Conservation (phyloP, 1,284 basidiomycete species). For the Meripilus lineatus region DNA sequence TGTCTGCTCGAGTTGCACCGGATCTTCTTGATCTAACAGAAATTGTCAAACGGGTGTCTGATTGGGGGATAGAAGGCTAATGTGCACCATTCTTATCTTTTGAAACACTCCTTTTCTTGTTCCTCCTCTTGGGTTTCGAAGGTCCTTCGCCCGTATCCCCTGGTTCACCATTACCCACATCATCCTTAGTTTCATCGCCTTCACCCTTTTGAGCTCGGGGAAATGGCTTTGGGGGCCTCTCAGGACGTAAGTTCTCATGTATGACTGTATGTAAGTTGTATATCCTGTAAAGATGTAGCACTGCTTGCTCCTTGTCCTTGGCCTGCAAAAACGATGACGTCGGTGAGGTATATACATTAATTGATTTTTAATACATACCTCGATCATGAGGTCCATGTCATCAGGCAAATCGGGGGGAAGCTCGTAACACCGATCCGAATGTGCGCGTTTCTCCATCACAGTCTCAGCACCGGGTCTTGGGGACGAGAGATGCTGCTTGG, state of each 20-base stretch:
- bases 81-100: neutral
- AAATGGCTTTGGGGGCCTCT: conserved; percentile 36
- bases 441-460: conserved; percentile 80
- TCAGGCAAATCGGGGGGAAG: conserved; percentile 54
- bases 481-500: conserved; percentile 89
- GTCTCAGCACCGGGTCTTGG: conserved; percentile 70
- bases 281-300: conserved; percentile 79
- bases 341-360: neutral
- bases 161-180: conserved; percentile 1
- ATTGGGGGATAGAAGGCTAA: neutral
- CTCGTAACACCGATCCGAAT: conserved; percentile 72
- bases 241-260: conserved; percentile 40
- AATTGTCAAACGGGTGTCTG: neutral
- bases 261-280: conserved; percentile 69
- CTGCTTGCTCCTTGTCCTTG: conserved; percentile 92
- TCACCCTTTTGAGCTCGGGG: conserved; percentile 20
- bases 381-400: conserved; percentile 83
- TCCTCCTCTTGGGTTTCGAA: neutral
- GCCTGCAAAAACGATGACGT: conserved; percentile 35
- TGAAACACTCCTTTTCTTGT: neutral
- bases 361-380: conserved; percentile 50
- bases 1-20: too few relatives aligned
- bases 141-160: conserved; percentile 3
- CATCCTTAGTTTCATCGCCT: conserved; percentile 2
- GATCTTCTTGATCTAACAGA: neutral